Base-by-base conservation (phyloP, 345 rosid genomes). In the Eucalyptus pauciflora region DNA sequence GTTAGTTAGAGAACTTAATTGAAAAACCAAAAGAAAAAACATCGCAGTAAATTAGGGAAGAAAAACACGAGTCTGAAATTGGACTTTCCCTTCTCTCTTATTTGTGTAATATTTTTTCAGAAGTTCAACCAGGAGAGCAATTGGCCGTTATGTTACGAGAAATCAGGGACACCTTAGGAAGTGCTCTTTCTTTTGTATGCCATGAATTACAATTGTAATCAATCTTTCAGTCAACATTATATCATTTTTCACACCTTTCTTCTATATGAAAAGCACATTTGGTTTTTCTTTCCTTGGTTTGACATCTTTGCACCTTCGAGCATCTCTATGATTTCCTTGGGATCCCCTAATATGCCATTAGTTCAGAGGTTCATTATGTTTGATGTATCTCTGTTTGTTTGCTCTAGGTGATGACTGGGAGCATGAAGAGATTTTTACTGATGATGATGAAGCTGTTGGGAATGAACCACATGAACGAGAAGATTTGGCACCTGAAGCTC, bases 401-500 rank as follows among this genome's bases (percentile, higher is more conserved):
- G 67, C 88, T 80, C 51, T 90, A 97, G 99, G 99, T 88, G 99
- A 96, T 94, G 99, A 98, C 88, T 97, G 99, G 99, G 99, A 98
- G 93, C 99, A 98, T 88, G 99, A 98, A 91, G 99, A 98, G 86
- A 97, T 96, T 89, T 97, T 98, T 92, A 98, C 99, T 4, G 99
- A 98, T 94, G 99, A 98, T 93, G 99, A 98, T 90, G 99, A 98
- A 93, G 97, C 98, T 80, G 98, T 97, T 86, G 99, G 95, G 86
- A 96, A 92, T 92, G 97, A 96, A 91, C 98, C 96, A 18, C 98
- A 95, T 92, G 99, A 97, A 89, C 96, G 98, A 87, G 99, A 97
- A 91, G 99, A 96, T 92, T 92, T 98, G 91, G 99, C 96, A 27
- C 98, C 97, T 90, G 99, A 97, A 89, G 94, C 95, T 90, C 98